Percentiles rank a stretch among this genome's conserved stretches.
These are phyloP conservation scores for Ottelia alismoides DNA, from an alignment of 106 monocot species.

Conservation along the genomic window DNA sequence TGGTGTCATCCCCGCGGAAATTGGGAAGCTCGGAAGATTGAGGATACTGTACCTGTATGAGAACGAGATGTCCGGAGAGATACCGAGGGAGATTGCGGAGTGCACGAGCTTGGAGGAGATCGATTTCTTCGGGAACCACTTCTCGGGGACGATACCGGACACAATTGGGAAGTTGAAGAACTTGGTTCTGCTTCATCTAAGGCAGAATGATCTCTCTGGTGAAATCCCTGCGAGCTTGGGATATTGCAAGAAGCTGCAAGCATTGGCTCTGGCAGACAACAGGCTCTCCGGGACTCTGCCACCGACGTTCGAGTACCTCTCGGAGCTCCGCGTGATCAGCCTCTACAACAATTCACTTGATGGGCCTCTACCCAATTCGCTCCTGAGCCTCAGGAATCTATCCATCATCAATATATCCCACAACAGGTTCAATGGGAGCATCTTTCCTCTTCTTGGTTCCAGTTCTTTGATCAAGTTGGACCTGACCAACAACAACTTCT, in stretches of 20 bases:
- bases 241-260: slow-evolving; percentile 45
- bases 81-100: slow-evolving; percentile 57
- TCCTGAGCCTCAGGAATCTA: slow-evolving; percentile 42
- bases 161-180: slow-evolving; percentile 57
- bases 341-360: slow-evolving; percentile 86
- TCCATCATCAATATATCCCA: slow-evolving; percentile 65
- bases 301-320: slow-evolving; percentile 31
- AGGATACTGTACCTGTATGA: slow-evolving; percentile 55
- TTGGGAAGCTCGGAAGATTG: slow-evolving; percentile 53
- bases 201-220: slow-evolving; percentile 81
- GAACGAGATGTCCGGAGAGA: slow-evolving; percentile 70
- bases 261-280: slow-evolving; percentile 74
- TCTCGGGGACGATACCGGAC: slow-evolving; percentile 48
- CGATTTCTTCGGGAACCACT: slow-evolving; percentile 86
- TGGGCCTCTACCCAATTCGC: slow-evolving; percentile 48
- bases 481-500: slow-evolving; percentile 83
- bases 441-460: slow-evolving; percentile 51
- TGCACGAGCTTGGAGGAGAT: slow-evolving; percentile 63
- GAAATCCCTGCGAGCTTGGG: slow-evolving; percentile 70
- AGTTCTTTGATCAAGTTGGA: slow-evolving; percentile 33
- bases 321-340: slow-evolving; percentile 42
- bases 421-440: slow-evolving; percentile 67
- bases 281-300: slow-evolving; percentile 53
- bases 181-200: slow-evolving; percentile 56
- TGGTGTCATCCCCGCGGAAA: slow-evolving; percentile 49